These are phyloP conservation scores for Symbiotaphrina buchneri DNA, from an alignment of 495 filamentous ascomycete genomes.

Conservation along the genomic window DNA sequence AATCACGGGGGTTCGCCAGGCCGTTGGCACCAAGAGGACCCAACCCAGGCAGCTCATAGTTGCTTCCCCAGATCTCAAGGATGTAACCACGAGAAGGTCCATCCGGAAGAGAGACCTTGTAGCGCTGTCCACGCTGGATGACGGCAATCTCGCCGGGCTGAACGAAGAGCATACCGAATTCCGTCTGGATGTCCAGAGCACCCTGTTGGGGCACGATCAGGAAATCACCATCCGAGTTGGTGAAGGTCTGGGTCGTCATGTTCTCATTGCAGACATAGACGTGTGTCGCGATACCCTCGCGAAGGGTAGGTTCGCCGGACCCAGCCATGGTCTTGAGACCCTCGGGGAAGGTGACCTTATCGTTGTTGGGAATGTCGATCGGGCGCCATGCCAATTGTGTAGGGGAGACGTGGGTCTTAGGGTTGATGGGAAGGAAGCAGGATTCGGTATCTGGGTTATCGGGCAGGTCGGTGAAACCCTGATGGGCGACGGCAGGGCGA, in stretches of 20 bases:
- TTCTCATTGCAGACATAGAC: constrained; percentile 21
- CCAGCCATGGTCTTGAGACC: constrained; percentile 26
- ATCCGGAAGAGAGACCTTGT: constrained; percentile 21
- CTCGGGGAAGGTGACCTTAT: constrained; percentile 18
- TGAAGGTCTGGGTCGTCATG: constrained; percentile 22
- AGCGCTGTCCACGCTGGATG: constrained; percentile 23
- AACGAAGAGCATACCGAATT: constrained; percentile 22
- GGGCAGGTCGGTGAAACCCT: constrained; percentile 23
- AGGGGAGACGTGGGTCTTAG: constrained; percentile 37
- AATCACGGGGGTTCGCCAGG: constrained; percentile 25
- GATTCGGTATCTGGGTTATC: constrained; percentile 25
- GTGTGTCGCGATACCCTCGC: constrained; percentile 23
- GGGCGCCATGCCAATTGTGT: constrained; percentile 26
- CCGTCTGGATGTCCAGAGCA: constrained; percentile 23
- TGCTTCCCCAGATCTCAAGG: constrained; percentile 23
- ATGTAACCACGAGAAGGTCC: constrained; percentile 25
- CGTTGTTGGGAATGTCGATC: constrained; percentile 18
- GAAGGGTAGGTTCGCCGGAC: constrained; percentile 24
- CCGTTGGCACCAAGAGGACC: constrained; percentile 27
- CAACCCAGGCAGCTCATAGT: constrained; percentile 24
- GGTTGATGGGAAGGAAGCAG: constrained; percentile 23
- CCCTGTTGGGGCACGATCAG: constrained; percentile 24
- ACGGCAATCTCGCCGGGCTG: constrained; percentile 24
- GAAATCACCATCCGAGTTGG: constrained; percentile 27
- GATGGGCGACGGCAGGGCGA: constrained; percentile 24